Evolutionary conservation across 768 basidiomycete species (phyloP).

Genomic region (Tephrocybe sp.): DNA sequence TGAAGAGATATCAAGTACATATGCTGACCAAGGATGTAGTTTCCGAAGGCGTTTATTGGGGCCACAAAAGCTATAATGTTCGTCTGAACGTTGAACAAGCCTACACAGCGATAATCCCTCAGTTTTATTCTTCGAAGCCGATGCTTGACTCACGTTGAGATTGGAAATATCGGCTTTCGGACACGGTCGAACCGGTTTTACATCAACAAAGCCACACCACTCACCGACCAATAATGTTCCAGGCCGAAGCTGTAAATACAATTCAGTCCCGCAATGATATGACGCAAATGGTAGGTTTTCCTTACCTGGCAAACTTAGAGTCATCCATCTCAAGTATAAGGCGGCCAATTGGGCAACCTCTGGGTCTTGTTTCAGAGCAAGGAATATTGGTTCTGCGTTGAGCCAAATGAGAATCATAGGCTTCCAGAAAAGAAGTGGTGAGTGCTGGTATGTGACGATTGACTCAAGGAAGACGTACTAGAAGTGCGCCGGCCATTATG

Average conservation of each 20-base stretch:
- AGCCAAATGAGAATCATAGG: conserved; percentile 1
- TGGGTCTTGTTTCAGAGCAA: conserved; percentile 6
- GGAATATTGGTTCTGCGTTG: conserved; percentile 2
- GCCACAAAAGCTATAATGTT: conserved; percentile 73
- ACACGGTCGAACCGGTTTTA: background rate
- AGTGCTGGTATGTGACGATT: background rate
- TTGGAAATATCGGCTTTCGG: conserved; percentile 10
- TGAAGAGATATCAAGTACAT: conserved; percentile 1
- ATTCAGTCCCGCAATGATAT: no score
- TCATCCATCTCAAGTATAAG: conserved; percentile 6
- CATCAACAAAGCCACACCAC: background rate
- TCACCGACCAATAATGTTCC: conserved; percentile 3
- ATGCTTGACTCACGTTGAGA: conserved; percentile 11
- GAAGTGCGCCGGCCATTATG: background rate
- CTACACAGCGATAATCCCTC: conserved; percentile 27
- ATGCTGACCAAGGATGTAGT: conserved; percentile 70
- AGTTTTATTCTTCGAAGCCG: no score
- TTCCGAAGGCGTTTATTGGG: conserved; percentile 78
- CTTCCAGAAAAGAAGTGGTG: background rate
- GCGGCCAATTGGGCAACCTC: conserved; percentile 5
- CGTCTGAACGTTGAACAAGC: conserved; percentile 81
- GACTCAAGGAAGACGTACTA: background rate
- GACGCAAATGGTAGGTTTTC: no score
- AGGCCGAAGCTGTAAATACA: background rate
- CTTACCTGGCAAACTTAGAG: conserved; percentile 3